Evolutionary conservation across 345 rosid species (phyloP).

Genomic region (Laguncularia racemosa): DNA sequence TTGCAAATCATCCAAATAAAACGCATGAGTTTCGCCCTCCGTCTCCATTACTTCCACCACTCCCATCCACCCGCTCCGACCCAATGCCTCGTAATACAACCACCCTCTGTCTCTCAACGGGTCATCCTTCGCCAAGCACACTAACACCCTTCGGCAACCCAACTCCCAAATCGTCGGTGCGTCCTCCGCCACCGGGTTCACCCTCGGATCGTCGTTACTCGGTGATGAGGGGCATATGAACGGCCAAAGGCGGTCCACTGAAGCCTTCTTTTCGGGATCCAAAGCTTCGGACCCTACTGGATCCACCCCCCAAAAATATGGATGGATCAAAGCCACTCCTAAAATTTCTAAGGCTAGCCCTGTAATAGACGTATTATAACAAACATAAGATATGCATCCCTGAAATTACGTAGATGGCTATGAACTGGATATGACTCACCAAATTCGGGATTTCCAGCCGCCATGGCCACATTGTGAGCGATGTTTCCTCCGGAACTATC

Average conservation of each 20-base stretch:
- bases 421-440: slow-evolving; percentile 6
- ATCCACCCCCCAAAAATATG: slow-evolving; percentile 38
- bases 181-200: slow-evolving; percentile 37
- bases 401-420: not conserved
- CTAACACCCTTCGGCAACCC: slow-evolving; percentile 34
- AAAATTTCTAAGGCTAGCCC: slow-evolving; percentile 8
- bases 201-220: slow-evolving; percentile 42
- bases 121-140: slow-evolving; percentile 53
- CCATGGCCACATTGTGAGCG: slow-evolving; percentile 36
- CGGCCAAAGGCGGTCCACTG: slow-evolving; percentile 34
- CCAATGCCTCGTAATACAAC: slow-evolving; percentile 31
- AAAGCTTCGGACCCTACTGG: slow-evolving; percentile 37
- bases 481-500: slow-evolving; percentile 49
- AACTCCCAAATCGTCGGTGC: slow-evolving; percentile 33
- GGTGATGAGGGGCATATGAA: slow-evolving; percentile 34
- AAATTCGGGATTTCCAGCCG: slow-evolving; percentile 26
- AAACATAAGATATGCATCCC: too few relatives aligned
- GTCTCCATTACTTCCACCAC: slow-evolving; percentile 36
- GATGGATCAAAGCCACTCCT: slow-evolving; percentile 36
- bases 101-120: slow-evolving; percentile 35
- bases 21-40: slow-evolving; percentile 31
- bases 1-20: slow-evolving; percentile 27
- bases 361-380: too few relatives aligned
- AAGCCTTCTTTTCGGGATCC: slow-evolving; percentile 18
- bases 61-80: slow-evolving; percentile 41